These are phyloP conservation scores for Hawksworthiomyces lignivorus DNA, from an alignment of 2,329 filamentous ascomycete genomes.

Conservation along the genomic window DNA sequence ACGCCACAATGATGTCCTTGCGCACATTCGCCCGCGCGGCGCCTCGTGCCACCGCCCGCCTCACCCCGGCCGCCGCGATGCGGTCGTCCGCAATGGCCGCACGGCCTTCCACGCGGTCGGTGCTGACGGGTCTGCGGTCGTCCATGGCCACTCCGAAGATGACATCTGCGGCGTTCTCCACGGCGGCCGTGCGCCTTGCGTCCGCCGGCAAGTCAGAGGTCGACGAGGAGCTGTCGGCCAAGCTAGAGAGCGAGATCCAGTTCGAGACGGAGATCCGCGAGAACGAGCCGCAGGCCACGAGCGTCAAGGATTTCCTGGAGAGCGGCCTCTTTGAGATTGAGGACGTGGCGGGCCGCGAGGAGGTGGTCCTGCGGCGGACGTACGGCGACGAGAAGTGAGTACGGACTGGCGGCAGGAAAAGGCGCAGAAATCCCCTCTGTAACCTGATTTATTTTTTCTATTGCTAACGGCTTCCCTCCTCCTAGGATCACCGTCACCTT, in stretches of 20 bases:
- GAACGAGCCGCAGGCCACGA: slow-evolving; percentile 62
- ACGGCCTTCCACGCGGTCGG: slow-evolving; percentile 12
- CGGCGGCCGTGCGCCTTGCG: slow-evolving; percentile 35
- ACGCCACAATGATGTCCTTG: slow-evolving; percentile 59
- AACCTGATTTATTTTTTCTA: slow-evolving; percentile 1
- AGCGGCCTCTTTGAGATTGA: slow-evolving; percentile 77
- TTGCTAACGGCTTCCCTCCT: neutral
- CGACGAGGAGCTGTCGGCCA: slow-evolving; percentile 74
- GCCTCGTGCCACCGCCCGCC: slow-evolving; percentile 54
- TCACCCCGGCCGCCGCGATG: slow-evolving; percentile 44
- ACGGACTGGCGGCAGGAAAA: neutral
- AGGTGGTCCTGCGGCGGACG: slow-evolving; percentile 74
- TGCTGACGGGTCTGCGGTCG: too few relatives aligned
- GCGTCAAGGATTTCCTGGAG: slow-evolving; percentile 80
- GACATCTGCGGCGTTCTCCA: slow-evolving; percentile 43
- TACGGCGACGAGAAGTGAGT: slow-evolving; percentile 83
- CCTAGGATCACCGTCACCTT: slow-evolving; percentile 63
- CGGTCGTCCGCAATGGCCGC: slow-evolving; percentile 34
- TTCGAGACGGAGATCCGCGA: slow-evolving; percentile 78
- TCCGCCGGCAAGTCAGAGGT: slow-evolving; percentile 35
- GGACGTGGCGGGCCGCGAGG: slow-evolving; percentile 77
- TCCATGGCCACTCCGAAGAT: slow-evolving; percentile 18
- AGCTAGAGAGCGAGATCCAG: slow-evolving; percentile 76
- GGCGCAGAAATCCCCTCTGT: neutral
- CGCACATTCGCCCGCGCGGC: slow-evolving; percentile 58